A percentile compares a stretch with the other conserved stretches of the same genome.
phyloP scores from a whole-genome alignment of 495 filamentous ascomycete genomes.

The Neurospora sp. region DNA sequence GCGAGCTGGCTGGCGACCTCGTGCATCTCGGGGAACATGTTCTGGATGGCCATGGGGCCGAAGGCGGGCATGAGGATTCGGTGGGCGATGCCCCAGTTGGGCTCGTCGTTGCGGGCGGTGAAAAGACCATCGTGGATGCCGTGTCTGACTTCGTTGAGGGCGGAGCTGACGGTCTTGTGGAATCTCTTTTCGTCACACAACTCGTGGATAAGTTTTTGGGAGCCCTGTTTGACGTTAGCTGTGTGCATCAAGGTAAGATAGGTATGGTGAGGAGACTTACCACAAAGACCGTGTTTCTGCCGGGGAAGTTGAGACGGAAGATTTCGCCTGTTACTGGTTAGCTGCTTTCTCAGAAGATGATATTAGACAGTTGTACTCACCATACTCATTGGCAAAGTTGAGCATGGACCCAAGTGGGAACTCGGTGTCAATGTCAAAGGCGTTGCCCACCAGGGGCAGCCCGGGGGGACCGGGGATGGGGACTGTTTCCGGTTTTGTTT shows the following conservation, averaged over 20 bases:
- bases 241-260: neutral
- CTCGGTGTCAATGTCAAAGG: constrained; percentile 42
- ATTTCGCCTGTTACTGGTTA: constrained; percentile 8
- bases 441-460: constrained; percentile 49
- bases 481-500: neutral
- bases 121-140: constrained; percentile 59
- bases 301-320: constrained; percentile 9
- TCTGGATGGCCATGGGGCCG: constrained; percentile 57
- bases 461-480: constrained; percentile 47
- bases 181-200: constrained; percentile 61
- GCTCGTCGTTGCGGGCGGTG: constrained; percentile 50
- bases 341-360: too few species aligned
- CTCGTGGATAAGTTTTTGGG: constrained; percentile 51
- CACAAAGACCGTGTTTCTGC: constrained; percentile 5
- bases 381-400: constrained; percentile 46
- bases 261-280: neutral
- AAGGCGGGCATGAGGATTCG: constrained; percentile 58
- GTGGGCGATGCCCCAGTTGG: constrained; percentile 64
- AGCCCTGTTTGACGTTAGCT: neutral
- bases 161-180: constrained; percentile 37
- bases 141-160: constrained; percentile 42
- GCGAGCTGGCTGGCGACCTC: constrained; percentile 61
- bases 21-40: constrained; percentile 69
- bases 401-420: constrained; percentile 43
- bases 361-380: constrained; percentile 15